Evolutionary conservation across 2,329 filamentous ascomycete genomes (phyloP), one percentile per base, ranked within the genome.

Genomic region (Cladosporium oxysporum): DNA sequence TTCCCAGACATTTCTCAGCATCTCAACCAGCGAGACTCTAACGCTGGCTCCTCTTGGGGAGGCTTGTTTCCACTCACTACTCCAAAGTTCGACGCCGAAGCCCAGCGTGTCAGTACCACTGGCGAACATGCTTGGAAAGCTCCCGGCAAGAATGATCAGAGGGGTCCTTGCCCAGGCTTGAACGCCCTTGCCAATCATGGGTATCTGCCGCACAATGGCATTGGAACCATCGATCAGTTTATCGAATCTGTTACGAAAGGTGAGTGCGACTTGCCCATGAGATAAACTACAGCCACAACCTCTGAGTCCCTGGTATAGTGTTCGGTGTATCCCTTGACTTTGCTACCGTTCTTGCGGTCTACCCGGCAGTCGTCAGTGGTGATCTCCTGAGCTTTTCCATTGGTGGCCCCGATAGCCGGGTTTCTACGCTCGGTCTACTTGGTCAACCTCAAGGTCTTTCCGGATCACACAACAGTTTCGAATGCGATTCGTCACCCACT

Each of bases 161-260:
- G 76, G 58, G 76, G 76, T 31, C 70, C 70, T 41, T 78, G 76
- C 49, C 75, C 76, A 4, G 76, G 76, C 28, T 62, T 77, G 47
- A 77, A 78, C 58, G 75, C 74, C 18, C 55, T 75, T 49, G 76
- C 75, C 35, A 77, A 77, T 62, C 75, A 76, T 66, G 68, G 66
- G 41, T 76, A 76, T 58, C 67, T 76, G 1, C 75, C 76, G 4
- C 74, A 72, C 64, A 74, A 77, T 52, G 76, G 76, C 35, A 67
- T 73, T 21, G 76, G 71, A n/a, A 76, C 76, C 28, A 75, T 77
- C 59, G 57, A 71, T 23, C 72, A 78, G 58, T 76, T 78, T 68
- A 68, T 76, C 59, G 69, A 73, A 18, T 73, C 68, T 14, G 75
- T 72, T 0, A 67, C 64, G 11, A 61, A 67, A 4, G 50, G 50